Evolutionary conservation across 345 rosid species (phyloP).

Genomic region (Melastoma malabathricum): DNA sequence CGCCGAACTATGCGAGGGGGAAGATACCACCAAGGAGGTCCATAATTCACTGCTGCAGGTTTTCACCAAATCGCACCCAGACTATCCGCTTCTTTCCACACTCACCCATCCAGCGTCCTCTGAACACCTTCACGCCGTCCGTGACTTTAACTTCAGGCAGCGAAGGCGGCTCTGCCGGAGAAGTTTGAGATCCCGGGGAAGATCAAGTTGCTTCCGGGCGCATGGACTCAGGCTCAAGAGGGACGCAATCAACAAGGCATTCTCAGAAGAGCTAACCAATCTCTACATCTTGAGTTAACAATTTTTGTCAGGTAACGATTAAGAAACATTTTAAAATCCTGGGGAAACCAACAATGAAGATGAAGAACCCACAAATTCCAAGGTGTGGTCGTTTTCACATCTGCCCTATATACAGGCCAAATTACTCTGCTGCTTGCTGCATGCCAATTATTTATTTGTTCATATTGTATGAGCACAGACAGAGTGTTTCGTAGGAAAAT

Average conservation of each 20-base stretch:
- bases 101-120: no score
- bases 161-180: conserved; percentile 54
- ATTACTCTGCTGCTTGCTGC: no score
- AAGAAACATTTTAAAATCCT: no score
- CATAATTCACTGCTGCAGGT: conserved; percentile 75
- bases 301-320: no score
- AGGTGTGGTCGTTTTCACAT: no score
- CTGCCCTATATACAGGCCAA: no score
- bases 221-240: conserved; percentile 98
- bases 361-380: no score
- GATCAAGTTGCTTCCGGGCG: conserved; percentile 59
- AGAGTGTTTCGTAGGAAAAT: no score
- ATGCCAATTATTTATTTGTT: no score
- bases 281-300: conserved; percentile 27
- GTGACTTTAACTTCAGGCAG: conserved; percentile 29
- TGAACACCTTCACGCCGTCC: no score
- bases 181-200: conserved; percentile 90
- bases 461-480: no score
- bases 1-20: conserved; percentile 48
- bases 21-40: conserved; percentile 58
- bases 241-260: conserved; percentile 60
- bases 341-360: no score
- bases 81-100: not conserved
- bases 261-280: conserved; percentile 57
- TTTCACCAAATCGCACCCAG: not conserved